Base-by-base conservation (phyloP, 306 rosid species). In the Vigna radiata region DNA sequence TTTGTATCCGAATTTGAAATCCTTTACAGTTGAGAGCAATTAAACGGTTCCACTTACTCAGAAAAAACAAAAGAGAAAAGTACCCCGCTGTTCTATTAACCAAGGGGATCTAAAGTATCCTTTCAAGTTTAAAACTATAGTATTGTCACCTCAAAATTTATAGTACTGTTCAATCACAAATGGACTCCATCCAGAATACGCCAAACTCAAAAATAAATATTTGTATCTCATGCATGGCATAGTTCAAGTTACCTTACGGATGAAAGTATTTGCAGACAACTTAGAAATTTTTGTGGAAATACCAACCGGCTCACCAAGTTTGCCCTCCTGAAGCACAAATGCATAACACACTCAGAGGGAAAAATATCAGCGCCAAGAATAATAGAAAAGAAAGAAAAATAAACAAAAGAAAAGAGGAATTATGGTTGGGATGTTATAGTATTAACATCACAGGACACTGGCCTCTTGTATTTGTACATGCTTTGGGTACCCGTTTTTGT, bases 221-320 rank as follows among this genome's bases (percentile, higher is more conserved):
- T 65, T 17, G 25, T 21, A 73, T 56, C 31, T 21, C 60, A 80
- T 29, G 68, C 41, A 70, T 37, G 55, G 75, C 11, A 64, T 29
- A 63, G 73, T 53, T 48, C 29, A 53, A 70, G 56, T 69, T 86
- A 88, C 97, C 96, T 89, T 88, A 41, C 65, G 66, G 75, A 83
- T 83, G 76, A 85, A 90, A 69, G 50, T 79, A 75, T 88, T 93
- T 49, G 78, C 64, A 2, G 94, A 83, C 53, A 81, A 78, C 82
- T 83, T 90, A 19, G 84, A 81, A 83, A 90, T 81, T 76, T 73
- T 87, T 25, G 85, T 64, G 21, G 88, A 75, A 12, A 83, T 47
- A 64, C 81, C 62, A 77, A 46, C 84, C 56, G 84, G 80, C 80
- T 79, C 79, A 63, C 63, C 86, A 47, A n/a, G 77, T 75, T 66